phyloP scores from a whole-genome alignment of 495 filamentous ascomycete genomes.

The Trichocladium uniseriatum region DNA sequence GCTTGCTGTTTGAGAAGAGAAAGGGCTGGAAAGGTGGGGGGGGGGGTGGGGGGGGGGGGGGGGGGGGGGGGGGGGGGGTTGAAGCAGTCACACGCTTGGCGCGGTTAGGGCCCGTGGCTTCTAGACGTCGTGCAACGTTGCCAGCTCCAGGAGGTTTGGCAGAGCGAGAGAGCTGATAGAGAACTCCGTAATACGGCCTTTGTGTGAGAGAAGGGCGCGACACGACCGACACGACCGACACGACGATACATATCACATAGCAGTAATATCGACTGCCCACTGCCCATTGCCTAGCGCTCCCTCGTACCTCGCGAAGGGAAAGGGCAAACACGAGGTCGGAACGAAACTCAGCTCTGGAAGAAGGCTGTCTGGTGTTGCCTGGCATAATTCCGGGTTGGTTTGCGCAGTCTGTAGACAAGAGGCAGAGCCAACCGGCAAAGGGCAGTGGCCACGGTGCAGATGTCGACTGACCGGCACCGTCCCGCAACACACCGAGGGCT shows the following conservation, averaged over 20 bases:
- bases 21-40: neutral
- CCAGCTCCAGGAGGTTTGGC: neutral
- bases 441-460: neutral
- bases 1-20: neutral
- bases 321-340: too few relatives aligned
- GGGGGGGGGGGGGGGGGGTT: too few relatives aligned
- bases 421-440: neutral
- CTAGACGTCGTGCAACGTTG: conserved; percentile 5
- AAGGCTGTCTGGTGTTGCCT: too few relatives aligned
- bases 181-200: conserved; percentile 10
- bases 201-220: neutral
- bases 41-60: too few relatives aligned
- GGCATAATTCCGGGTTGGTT: too few relatives aligned
- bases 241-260: too few relatives aligned
- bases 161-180: neutral
- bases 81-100: conserved; percentile 8
- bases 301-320: too few relatives aligned
- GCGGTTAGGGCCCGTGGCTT: conserved; percentile 5
- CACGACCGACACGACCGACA: too few relatives aligned
- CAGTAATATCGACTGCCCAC: too few relatives aligned
- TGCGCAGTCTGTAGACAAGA: too few relatives aligned
- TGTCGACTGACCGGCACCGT: neutral
- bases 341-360: too few relatives aligned
- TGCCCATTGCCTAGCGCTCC: too few relatives aligned
- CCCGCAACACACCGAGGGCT: neutral